Base-by-base conservation (phyloP, 495 filamentous ascomycete species). In the Daldinia caldariorum region DNA sequence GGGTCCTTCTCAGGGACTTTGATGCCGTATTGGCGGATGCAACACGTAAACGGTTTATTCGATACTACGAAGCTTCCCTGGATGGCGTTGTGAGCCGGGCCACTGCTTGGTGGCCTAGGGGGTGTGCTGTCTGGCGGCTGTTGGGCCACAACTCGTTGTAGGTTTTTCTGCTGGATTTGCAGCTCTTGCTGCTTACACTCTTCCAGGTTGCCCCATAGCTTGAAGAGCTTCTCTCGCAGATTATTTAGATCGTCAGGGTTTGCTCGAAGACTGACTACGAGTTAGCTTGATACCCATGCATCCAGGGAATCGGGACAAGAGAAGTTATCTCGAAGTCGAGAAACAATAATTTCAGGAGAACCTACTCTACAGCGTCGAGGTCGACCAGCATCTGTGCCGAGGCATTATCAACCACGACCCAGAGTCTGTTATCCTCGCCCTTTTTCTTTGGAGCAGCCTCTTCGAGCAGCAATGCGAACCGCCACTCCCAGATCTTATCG, bases 131-230 rank as follows among this genome's bases (percentile, higher is more conserved):
- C 53, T 1, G 70, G 71, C 34, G 70, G 65, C 22, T 74, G 51
- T 5, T 67, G 65, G 4, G 66, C 63, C 12, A 68, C 59, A 13
- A 77, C 47, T 14, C 80, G 80, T 58, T 61, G 37, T 38, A 65
- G 69, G 22, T 32, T 41, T 22, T 39, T 53, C 13, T 57, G 13
- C 43, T 69, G 54, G 9, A 26, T 50, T 38, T 74, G 62, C 2
- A 62, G 50, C 49, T 72, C 72, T 13, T 69, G 64, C n/a, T 38
- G 43, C 73, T 91, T 92, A 50, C 74, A 66, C 74, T 97, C 93
- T 76, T 92, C 89, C 6, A 97, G 85, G 64, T 96, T 85, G 3
- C 94, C 94, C 94, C 94, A 98, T 7, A 98, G 83, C 34, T 86
- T 80, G 76, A 89, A 94, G 14, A 97, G 84, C 73, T 89, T 89